Percentiles rank a stretch among this genome's conserved stretches.
Evolutionary conservation across 2,329 filamentous ascomycete species (phyloP).

Genomic region (Ophiostoma triangulosporum): DNA sequence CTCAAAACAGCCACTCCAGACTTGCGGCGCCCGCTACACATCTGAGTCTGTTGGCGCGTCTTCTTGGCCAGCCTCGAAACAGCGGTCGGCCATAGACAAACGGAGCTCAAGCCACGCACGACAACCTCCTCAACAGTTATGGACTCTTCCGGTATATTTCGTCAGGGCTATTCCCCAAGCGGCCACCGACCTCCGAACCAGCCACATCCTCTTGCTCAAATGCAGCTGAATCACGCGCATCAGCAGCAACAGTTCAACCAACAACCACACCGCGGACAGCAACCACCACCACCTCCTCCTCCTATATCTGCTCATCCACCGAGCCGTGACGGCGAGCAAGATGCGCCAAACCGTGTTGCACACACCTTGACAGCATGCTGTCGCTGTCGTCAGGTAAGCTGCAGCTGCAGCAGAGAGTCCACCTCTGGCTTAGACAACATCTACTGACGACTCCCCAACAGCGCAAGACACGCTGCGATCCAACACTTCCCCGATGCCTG

Average conservation of each 20-base stretch:
- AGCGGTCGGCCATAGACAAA: background rate
- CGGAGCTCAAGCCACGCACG: background rate
- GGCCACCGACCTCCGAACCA: constrained; percentile 24
- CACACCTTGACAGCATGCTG: constrained; percentile 72
- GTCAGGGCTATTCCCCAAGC: constrained; percentile 39
- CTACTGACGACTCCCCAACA: constrained; percentile 22
- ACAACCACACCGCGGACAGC: constrained; percentile 9
- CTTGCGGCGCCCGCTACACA: too few species aligned
- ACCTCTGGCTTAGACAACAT: background rate
- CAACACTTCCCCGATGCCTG: constrained; percentile 76
- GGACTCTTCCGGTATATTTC: constrained; percentile 33
- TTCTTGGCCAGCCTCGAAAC: too few species aligned
- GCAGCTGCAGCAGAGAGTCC: constrained; percentile 18
- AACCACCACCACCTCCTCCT: background rate
- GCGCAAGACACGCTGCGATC: constrained; percentile 95
- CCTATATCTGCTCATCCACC: too few species aligned
- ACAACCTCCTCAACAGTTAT: background rate
- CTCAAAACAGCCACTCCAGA: too few species aligned
- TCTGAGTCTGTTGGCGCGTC: too few species aligned
- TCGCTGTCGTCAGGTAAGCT: constrained; percentile 63
- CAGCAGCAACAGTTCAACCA: constrained; percentile 15
- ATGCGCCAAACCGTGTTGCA: constrained; percentile 49
- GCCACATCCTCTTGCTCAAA: constrained; percentile 12
- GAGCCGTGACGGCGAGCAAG: constrained; percentile 19
- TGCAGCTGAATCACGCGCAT: constrained; percentile 2